These are phyloP conservation scores for Phytophthora pseudosyringae DNA, from an alignment of 352 stramenopile species.

Conservation along the genomic window DNA sequence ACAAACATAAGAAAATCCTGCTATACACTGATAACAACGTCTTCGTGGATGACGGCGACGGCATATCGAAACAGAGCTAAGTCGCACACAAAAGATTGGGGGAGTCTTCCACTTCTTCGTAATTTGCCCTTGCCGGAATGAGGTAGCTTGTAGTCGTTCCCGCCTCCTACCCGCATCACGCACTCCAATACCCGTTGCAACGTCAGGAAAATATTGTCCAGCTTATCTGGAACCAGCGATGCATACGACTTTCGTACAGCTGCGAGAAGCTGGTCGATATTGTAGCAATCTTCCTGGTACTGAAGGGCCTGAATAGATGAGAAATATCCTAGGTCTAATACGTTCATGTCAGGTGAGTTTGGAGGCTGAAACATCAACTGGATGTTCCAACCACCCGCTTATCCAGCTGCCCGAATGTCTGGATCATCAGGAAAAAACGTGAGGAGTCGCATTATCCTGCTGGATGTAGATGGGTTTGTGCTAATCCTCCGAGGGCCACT, in stretches of 20 bases:
- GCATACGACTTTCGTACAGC: neutral
- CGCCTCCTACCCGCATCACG: neutral
- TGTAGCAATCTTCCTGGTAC: constrained; percentile 15
- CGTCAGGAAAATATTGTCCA: constrained; percentile 7
- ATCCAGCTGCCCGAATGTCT: no score
- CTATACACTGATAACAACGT: no score
- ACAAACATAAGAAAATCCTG: neutral
- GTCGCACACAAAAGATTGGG: no score
- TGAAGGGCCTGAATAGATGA: constrained; percentile 8
- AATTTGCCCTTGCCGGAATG: no score
- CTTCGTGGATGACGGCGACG: no score
- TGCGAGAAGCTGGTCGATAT: constrained; percentile 4
- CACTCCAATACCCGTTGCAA: constrained; percentile 15
- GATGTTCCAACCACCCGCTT: constrained; percentile 4
- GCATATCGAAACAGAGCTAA: no score
- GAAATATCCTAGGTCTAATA: constrained; percentile 5
- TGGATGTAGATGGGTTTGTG: constrained; percentile 1
- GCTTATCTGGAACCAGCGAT: neutral
- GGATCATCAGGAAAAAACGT: neutral
- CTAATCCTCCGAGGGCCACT: neutral
- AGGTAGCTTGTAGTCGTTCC: no score
- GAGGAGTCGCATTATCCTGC: neutral
- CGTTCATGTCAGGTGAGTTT: constrained; percentile 6
- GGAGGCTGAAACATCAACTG: neutral
- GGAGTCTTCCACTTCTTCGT: no score